Conservation (phyloP, 495 filamentous ascomycete genomes). For the Neurospora sp. region DNA sequence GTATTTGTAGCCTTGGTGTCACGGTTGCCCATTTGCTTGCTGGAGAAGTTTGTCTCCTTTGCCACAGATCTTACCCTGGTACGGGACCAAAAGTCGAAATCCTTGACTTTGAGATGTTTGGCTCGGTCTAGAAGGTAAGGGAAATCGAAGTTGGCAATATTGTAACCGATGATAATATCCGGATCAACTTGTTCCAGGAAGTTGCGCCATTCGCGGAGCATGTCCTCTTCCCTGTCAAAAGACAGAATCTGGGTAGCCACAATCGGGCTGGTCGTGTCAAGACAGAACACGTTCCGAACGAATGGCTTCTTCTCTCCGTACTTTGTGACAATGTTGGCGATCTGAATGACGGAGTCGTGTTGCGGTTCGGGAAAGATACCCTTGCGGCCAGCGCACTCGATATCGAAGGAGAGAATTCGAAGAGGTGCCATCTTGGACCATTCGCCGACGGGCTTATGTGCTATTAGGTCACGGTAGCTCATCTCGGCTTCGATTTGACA, state of each 20-base stretch:
- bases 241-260: conserved; percentile 90
- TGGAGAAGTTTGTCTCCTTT: conserved; percentile 78
- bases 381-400: conserved; percentile 95
- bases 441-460: conserved; percentile 83
- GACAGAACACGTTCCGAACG: conserved; percentile 88
- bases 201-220: conserved; percentile 81
- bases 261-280: conserved; percentile 83
- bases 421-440: conserved; percentile 98
- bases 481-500: conserved; percentile 91
- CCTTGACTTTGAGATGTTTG: conserved; percentile 60
- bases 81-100: conserved; percentile 81
- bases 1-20: conserved; percentile 92
- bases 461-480: conserved; percentile 71
- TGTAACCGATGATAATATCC: conserved; percentile 98
- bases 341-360: conserved; percentile 92
- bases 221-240: conserved; percentile 66
- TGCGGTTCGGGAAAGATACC: conserved; percentile 92
- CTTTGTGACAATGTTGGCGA: conserved; percentile 92
- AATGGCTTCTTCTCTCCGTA: conserved; percentile 96
- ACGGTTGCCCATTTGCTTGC: conserved; percentile 97
- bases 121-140: conserved; percentile 91
- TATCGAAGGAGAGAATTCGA: conserved; percentile 91
- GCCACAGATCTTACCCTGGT: conserved; percentile 49
- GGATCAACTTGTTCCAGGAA: conserved; percentile 90
- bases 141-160: conserved; percentile 98